phyloP scores from a whole-genome alignment of 2,329 filamentous ascomycete species.

The Pyrenophora graminea region DNA sequence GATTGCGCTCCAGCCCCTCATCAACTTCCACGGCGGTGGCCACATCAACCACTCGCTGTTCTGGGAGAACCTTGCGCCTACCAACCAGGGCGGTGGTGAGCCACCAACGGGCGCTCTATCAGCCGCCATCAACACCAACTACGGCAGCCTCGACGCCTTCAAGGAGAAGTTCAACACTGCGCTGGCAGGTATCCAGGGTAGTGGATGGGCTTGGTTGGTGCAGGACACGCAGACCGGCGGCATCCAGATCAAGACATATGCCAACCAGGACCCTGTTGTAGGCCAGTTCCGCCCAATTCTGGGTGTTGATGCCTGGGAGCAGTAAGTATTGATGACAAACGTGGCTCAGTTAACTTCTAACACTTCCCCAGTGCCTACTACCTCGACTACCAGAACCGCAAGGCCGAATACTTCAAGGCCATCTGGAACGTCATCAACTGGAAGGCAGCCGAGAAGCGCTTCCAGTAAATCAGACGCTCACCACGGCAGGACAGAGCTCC shows the following conservation, averaged over 20 bases:
- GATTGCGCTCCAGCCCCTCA: conserved; percentile 60
- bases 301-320: conserved; percentile 94
- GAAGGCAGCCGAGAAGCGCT: conserved; percentile 83
- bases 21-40: conserved; percentile 70
- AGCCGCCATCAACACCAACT: conserved; percentile 63
- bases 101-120: conserved; percentile 62
- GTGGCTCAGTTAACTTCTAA: not conserved
- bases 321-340: conserved; percentile 44
- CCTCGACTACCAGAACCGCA: conserved; percentile 94
- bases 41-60: conserved; percentile 71
- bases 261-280: conserved; percentile 86
- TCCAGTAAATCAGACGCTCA: conserved; percentile 49
- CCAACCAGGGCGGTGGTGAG: conserved; percentile 68
- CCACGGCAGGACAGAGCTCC: conserved; percentile 4
- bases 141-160: conserved; percentile 62
- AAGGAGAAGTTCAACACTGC: conserved; percentile 68
- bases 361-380: conserved; percentile 38
- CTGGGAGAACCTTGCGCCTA: conserved; percentile 72
- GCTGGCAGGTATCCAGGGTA: conserved; percentile 67
- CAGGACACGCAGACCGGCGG: conserved; percentile 64
- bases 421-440: conserved; percentile 97
- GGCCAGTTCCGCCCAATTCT: conserved; percentile 81
- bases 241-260: conserved; percentile 71
- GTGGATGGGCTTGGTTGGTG: conserved; percentile 67
- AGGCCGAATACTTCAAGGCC: conserved; percentile 91